Base-by-base conservation (phyloP, 2,329 filamentous ascomycete genomes). In the Colletotrichum zoysiae region DNA sequence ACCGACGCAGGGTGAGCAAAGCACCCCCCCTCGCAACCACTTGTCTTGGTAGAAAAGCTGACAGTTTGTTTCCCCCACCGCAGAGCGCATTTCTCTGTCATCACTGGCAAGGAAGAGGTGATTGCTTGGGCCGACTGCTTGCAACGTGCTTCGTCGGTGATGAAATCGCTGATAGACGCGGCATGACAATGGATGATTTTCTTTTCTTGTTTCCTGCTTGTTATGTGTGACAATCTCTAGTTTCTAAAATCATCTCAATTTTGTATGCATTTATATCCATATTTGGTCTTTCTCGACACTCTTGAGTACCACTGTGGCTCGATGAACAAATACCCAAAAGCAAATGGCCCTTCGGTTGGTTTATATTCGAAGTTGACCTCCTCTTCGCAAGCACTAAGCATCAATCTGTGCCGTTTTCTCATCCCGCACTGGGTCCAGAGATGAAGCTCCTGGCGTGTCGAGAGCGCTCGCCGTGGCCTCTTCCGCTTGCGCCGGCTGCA, bases 101-200 rank as follows among this genome's bases (percentile, higher is more conserved):
- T 58, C 6, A 58, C 56, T 26, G 56, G 35, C 12, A 58, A 58
- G 33, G 56, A 58, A 26, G 56, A 58, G 35, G 56, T 58, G 20
- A 20, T 58, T 58, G 35, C 56, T 7, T 58, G 56, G 56, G 56
- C 56, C 14, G 56, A 58, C 35, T 58, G 56, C n/a, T 7, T 58
- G 14, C 56, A 58, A 42, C 56, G n/a, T 26, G 56, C 56, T 18
- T 58, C 56, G n/a, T 42, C 23, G 35, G 56, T 58, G 35, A 40
- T 58, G 35, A 58, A 58, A 38, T 11, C 56, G 35, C 18, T 58
- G 56, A 58, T 58, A 40, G 56, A 58, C n/a, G 12, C 20, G 56
- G 35, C n/a, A 18, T 40, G 55, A 57, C 7, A 20, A 20, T 40
- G 33, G 11, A 40, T 42, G 20, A 6, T 16, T 18, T 26, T 16